Conservation (phyloP, 2,329 filamentous ascomycete genomes). For the Arthroderma sp. region DNA sequence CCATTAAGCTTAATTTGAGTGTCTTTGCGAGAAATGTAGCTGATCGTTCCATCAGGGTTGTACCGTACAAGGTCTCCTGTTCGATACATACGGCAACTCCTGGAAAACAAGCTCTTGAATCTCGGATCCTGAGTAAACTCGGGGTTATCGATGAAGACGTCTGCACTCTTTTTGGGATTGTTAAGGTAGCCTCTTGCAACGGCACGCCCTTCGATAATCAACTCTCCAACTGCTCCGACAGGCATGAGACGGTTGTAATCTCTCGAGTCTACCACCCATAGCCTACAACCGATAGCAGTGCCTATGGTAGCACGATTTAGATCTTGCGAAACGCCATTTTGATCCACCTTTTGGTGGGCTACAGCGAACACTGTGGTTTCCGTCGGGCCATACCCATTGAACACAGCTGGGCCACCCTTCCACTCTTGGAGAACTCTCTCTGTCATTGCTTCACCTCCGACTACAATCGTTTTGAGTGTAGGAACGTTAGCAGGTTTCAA, state of each 20-base stretch:
- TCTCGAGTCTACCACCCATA: conserved; percentile 28
- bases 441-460: conserved; percentile 34
- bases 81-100: conserved; percentile 14
- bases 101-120: conserved; percentile 7
- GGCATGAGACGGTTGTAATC: conserved; percentile 27
- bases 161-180: conserved; percentile 40
- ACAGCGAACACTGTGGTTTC: conserved; percentile 26
- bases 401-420: conserved; percentile 27
- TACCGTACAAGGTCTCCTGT: conserved; percentile 16
- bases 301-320: conserved; percentile 21
- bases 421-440: conserved; percentile 32
- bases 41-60: conserved; percentile 12
- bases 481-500: conserved; percentile 33
- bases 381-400: conserved; percentile 33
- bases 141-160: conserved; percentile 42
- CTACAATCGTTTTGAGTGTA: conserved; percentile 29
- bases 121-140: conserved; percentile 10
- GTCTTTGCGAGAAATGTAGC: conserved; percentile 17
- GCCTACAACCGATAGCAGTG: conserved; percentile 19
- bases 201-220: conserved; percentile 26
- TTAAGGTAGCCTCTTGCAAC: conserved; percentile 46
- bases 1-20: conserved; percentile 53
- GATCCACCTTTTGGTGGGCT: conserved; percentile 18
- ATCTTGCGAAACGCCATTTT: conserved; percentile 14
- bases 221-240: conserved; percentile 37